These are phyloP conservation scores for Cenchrus fungigraminus DNA, from an alignment of 176 grass and related monocot genomes.

Conservation along the genomic window DNA sequence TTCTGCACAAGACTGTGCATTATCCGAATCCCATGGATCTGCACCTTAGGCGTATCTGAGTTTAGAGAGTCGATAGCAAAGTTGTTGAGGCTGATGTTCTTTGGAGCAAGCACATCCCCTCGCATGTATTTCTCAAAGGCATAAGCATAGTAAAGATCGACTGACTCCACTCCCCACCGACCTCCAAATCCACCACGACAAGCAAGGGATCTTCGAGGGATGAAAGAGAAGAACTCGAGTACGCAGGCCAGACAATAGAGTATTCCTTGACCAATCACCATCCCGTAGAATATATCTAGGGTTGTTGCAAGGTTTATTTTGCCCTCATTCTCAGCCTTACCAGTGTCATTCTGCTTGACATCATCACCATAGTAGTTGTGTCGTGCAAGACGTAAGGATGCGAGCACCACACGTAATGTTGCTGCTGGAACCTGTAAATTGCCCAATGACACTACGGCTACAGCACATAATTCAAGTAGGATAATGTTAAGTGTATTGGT, in stretches of 20 bases:
- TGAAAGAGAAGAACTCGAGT: constrained; percentile 19
- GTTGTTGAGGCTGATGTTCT: not conserved
- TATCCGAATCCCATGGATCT: constrained; percentile 16
- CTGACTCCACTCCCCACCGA: not conserved
- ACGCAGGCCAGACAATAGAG: not conserved
- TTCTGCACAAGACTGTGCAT: not conserved
- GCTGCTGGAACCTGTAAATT: constrained; percentile 39
- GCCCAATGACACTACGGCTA: not conserved
- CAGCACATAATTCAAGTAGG: rapidly evolving
- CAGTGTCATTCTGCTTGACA: too few relatives aligned
- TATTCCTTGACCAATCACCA: constrained; percentile 28
- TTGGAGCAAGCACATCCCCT: not conserved
- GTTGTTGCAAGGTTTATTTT: not conserved
- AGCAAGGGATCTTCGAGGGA: not conserved
- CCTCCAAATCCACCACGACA: not conserved
- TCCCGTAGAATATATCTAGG: not conserved
- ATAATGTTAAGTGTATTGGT: not conserved
- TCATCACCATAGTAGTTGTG: not conserved
- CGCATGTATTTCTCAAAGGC: not conserved
- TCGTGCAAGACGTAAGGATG: not conserved
- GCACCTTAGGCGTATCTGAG: constrained; percentile 4
- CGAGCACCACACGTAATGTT: not conserved
- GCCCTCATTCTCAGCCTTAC: too few relatives aligned
- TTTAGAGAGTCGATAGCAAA: constrained; percentile 23
- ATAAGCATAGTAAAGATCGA: constrained; percentile 31